These are phyloP conservation scores for Aspergillus ustus DNA, from an alignment of 2,329 filamentous ascomycete genomes.

Conservation along the genomic window DNA sequence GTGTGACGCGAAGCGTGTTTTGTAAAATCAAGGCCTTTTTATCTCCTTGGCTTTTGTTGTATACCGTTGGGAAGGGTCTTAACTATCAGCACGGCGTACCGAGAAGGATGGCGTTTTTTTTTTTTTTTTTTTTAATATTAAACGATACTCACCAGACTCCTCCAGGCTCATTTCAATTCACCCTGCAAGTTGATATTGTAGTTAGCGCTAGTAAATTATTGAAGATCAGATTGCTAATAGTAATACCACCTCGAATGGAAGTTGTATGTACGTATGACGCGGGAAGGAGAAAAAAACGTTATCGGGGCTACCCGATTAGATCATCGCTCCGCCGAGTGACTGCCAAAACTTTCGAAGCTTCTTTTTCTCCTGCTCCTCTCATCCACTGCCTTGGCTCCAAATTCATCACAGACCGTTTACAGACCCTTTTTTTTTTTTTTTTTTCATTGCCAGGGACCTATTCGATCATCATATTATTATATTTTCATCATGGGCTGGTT, in stretches of 20 bases:
- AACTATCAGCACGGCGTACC: slow-evolving; percentile 18
- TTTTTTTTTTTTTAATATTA: not conserved
- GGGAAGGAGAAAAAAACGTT: not conserved
- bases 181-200: not conserved
- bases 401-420: not conserved
- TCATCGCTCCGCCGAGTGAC: not conserved
- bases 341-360: slow-evolving; percentile 13
- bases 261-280: too few species aligned
- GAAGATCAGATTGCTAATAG: not conserved
- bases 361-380: not conserved
- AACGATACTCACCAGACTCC: not conserved
- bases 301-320: slow-evolving; percentile 9
- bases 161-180: not conserved
- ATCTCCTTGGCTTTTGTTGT: slow-evolving; percentile 3
- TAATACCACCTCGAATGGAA: not conserved
- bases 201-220: not conserved
- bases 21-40: too few species aligned
- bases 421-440: not conserved
- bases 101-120: slow-evolving; percentile 23
- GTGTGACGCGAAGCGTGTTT: too few species aligned
- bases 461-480: not conserved
- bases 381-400: not conserved
- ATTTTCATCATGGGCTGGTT: slow-evolving; percentile 67
- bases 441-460: not conserved
- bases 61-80: slow-evolving; percentile 14